phyloP scores from a whole-genome alignment of 345 rosid species.

The Eucalyptus melliodora region DNA sequence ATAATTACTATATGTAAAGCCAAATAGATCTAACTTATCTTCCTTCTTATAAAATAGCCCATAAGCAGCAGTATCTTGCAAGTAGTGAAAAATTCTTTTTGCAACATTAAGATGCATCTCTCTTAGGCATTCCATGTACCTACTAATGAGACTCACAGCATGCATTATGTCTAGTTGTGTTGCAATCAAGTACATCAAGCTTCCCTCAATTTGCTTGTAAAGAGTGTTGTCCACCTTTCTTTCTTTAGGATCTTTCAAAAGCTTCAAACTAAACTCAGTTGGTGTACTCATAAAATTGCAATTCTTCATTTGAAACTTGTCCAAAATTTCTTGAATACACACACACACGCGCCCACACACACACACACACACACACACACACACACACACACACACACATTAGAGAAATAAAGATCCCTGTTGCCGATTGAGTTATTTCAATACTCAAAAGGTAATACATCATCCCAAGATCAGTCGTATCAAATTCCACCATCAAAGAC shows the following conservation, averaged over 20 bases:
- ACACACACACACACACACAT: too few species aligned
- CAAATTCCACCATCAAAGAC: too few species aligned
- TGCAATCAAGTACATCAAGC: background rate
- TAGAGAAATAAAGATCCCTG: fast-evolving
- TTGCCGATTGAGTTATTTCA: fast-evolving
- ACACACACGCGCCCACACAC: too few species aligned
- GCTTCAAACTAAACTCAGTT: too few species aligned
- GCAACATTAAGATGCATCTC: background rate
- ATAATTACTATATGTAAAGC: too few species aligned
- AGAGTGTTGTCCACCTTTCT: too few species aligned
- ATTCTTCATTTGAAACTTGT: background rate
- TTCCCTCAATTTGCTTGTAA: background rate
- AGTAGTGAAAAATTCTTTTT: background rate
- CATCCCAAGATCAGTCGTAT: too few species aligned
- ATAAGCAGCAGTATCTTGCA: background rate
- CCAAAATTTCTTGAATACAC: too few species aligned
- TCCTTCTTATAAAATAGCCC: background rate
- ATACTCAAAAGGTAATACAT: too few species aligned
- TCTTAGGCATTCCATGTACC: background rate
- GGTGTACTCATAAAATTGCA: background rate
- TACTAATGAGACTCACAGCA: background rate
- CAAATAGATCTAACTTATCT: too few species aligned
- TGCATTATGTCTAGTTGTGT: fast-evolving
- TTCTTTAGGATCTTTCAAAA: background rate
- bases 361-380: too few species aligned